Conservation (phyloP, 176 grass and related monocot genomes). For the Oryza brachyantha region DNA sequence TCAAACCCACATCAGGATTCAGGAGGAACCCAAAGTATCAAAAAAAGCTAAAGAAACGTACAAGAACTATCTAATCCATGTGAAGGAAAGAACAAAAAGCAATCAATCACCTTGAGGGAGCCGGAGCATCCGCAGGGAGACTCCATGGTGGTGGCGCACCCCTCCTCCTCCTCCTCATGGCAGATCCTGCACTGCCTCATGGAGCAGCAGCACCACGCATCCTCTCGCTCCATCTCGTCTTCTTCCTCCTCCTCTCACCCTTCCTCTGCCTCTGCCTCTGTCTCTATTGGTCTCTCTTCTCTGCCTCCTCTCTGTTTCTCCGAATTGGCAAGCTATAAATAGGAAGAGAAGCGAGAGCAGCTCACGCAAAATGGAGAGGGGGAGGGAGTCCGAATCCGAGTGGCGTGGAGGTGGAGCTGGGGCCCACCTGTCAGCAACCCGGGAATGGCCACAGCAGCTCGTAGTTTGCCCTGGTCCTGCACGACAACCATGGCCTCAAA, state of each 20-base stretch:
- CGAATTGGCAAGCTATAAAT: slow-evolving; percentile 23
- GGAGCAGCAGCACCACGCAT: slow-evolving; percentile 4
- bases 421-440: not conserved
- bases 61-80: not conserved
- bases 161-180: slow-evolving; percentile 69
- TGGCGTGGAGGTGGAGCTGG: not conserved
- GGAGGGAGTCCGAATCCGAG: not conserved
- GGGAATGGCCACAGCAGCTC: slow-evolving; percentile 17
- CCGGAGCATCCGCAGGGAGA: slow-evolving; percentile 82
- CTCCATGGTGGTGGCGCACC: slow-evolving; percentile 54
- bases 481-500: slow-evolving; percentile 9
- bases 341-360: not conserved
- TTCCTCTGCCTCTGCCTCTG: slow-evolving; percentile 6
- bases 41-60: not conserved
- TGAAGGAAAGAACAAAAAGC: not conserved
- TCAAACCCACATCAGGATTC: not conserved
- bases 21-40: not conserved
- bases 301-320: not conserved
- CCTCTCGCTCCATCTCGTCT: slow-evolving; percentile 20
- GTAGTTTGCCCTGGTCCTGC: not conserved
- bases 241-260: too few relatives aligned
- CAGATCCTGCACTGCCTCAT: slow-evolving; percentile 74
- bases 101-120: slow-evolving; percentile 60
- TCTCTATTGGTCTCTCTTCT: not conserved
- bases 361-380: not conserved